Base-by-base conservation (phyloP, 768 basidiomycete genomes). In the Leccinum variicolor region DNA sequence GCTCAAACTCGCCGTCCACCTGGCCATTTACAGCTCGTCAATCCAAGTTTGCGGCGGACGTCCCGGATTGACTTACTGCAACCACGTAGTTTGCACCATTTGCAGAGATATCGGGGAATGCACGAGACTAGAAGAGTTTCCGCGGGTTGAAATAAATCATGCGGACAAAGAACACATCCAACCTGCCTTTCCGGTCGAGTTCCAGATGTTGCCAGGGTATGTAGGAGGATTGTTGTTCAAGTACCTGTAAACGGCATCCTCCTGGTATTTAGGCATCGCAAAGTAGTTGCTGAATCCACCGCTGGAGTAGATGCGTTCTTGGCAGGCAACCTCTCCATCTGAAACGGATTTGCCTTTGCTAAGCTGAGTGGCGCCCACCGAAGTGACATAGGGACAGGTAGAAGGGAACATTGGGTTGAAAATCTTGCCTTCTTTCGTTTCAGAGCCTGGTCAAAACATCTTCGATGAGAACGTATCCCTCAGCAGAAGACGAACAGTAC, bases 281-380 rank as follows among this genome's bases (percentile, higher is more conserved):
- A 88, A 87, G 66, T 81, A 81, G 62, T 79, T 76, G 58, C 74
- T 79, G 64, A 84, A 84, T 51, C 82, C 83, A 48, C 82, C 83
- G 19, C 82, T 74, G 14, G 81, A 79, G 59, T 76, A 75, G 26
- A 82, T 81, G 5, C 75, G 71, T 59, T 74, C 62, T 56, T 77
- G 73, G 53, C 80, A 82, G 0, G 81, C 81, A 26, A 66, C 66
- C 66, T 83, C 81, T 2, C 70, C 69, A 39, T 81, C 78, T 33
- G 62, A 66, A 0, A 83, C 75, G 1, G 73, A 77, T 8, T 76
- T 73, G 19, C 74, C 74, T 2, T 74, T 73, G 23, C 75, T 76
- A 52, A 83, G 58, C 55, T 82, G 81, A 4, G 81, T 83, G 0
- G 88, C 90, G 4, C 85, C 89, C 2, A 91, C 81, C 2, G 83